Conservation (phyloP, 108 stramenopile species). For the Pseudonitzschia multiseries region DNA sequence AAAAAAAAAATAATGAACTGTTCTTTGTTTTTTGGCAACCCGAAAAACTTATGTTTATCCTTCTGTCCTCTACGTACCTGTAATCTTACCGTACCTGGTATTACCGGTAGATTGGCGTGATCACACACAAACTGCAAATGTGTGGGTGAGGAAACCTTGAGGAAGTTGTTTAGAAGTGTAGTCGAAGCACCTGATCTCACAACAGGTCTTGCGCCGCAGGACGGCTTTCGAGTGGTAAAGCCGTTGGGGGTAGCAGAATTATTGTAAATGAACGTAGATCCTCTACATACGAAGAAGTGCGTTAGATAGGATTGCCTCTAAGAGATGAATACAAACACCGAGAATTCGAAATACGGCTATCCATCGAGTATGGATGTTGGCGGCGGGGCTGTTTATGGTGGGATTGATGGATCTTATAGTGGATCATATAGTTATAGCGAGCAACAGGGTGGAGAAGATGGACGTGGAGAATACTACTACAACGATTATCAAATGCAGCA, state of each 20-base stretch:
- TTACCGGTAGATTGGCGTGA: too few relatives aligned
- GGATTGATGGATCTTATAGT: constrained; percentile 2
- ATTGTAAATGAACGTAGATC: neutral
- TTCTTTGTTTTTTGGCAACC: neutral
- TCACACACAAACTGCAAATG: neutral
- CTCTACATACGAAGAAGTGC: neutral
- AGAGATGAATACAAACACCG: constrained; percentile 10
- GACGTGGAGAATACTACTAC: neutral
- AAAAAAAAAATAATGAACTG: neutral
- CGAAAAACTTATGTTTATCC: too few relatives aligned
- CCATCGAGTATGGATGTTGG: constrained; percentile 1
- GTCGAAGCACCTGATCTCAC: neutral
- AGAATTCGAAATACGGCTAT: constrained; percentile 9
- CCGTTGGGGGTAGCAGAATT: neutral
- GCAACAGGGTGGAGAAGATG: constrained; percentile 6
- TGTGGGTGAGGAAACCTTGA: neutral
- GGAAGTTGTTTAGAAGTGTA: neutral
- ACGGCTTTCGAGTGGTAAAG: neutral
- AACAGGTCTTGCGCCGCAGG: neutral
- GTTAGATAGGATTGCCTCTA: neutral
- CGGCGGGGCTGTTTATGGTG: neutral
- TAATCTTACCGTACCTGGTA: too few relatives aligned
- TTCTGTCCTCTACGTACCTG: too few relatives aligned
- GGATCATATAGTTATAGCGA: neutral
- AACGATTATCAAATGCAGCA: constrained; percentile 1